phyloP scores from a whole-genome alignment of 2,329 filamentous ascomycete species.

The Allantophomopsis cytisporea region DNA sequence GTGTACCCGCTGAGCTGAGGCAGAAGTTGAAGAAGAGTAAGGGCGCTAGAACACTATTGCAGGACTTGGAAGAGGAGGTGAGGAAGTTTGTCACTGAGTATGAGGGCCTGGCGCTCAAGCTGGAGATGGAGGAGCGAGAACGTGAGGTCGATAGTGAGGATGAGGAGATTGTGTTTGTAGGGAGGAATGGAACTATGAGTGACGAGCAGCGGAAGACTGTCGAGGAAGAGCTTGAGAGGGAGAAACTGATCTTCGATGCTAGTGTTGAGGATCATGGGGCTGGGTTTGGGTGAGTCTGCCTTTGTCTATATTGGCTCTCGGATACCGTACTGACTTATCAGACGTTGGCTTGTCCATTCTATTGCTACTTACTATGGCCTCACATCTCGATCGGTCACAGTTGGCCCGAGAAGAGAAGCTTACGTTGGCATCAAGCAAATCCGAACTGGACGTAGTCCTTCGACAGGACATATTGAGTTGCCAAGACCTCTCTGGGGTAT shows the following conservation, averaged over 20 bases:
- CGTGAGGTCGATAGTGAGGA: slow-evolving; percentile 43
- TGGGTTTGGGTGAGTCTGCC: slow-evolving; percentile 59
- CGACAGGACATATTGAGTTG: slow-evolving; percentile 21
- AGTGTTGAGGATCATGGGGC: slow-evolving; percentile 62
- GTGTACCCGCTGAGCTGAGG: slow-evolving; percentile 68
- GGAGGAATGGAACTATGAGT: slow-evolving; percentile 46
- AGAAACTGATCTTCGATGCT: slow-evolving; percentile 71
- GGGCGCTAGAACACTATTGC: slow-evolving; percentile 67
- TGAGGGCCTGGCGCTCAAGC: slow-evolving; percentile 34
- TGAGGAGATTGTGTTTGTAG: slow-evolving; percentile 88
- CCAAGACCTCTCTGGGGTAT: slow-evolving; percentile 47
- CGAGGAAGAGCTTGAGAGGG: slow-evolving; percentile 37
- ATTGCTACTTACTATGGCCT: slow-evolving; percentile 89
- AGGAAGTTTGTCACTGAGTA: slow-evolving; percentile 56
- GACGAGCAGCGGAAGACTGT: slow-evolving; percentile 35
- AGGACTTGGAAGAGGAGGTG: slow-evolving; percentile 75
- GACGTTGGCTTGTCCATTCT: slow-evolving; percentile 84
- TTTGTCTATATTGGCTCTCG: slow-evolving; percentile 3
- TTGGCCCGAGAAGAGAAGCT: slow-evolving; percentile 61
- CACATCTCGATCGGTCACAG: slow-evolving; percentile 66
- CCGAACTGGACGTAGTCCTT: slow-evolving; percentile 9
- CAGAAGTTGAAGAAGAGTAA: slow-evolving; percentile 66
- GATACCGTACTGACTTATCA: slow-evolving; percentile 19
- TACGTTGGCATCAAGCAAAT: slow-evolving; percentile 61
- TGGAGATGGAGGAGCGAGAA: slow-evolving; percentile 24